Percentiles rank a stretch among this genome's conserved stretches.
Conservation (phyloP, 1,284 basidiomycete species). For the Phenoliferia sp. region DNA sequence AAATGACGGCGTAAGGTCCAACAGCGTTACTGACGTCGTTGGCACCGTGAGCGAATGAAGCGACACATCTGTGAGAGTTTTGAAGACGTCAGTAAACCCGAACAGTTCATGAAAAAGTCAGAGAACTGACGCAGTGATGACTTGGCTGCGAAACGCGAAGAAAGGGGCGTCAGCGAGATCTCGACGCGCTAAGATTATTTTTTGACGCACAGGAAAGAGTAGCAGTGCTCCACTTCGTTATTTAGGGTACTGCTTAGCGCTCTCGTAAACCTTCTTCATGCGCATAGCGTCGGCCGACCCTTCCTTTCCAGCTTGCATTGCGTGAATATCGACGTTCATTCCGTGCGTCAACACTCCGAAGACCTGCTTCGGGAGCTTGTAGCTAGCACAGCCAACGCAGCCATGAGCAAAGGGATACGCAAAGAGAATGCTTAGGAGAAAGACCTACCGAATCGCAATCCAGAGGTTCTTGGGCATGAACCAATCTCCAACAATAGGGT, state of each 20-base stretch:
- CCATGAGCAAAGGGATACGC: no score
- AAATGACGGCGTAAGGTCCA: constrained; percentile 46
- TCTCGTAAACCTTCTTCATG: constrained; percentile 34
- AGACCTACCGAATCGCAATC: constrained; percentile 39
- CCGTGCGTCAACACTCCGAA: constrained; percentile 37
- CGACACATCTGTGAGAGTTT: constrained; percentile 42
- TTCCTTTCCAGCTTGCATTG: constrained; percentile 40
- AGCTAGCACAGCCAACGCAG: constrained; percentile 17
- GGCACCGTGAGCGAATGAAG: constrained; percentile 48
- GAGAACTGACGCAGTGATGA: constrained; percentile 49
- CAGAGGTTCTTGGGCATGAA: constrained; percentile 45
- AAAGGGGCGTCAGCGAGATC: no score
- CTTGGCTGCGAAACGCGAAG: no score
- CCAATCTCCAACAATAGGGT: constrained; percentile 38
- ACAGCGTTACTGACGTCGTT: constrained; percentile 43
- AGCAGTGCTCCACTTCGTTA: constrained; percentile 50
- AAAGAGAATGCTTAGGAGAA: background rate
- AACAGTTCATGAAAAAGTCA: constrained; percentile 47
- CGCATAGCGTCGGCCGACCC: constrained; percentile 42
- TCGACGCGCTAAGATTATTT: no score
- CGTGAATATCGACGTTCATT: constrained; percentile 38
- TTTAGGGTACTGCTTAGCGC: constrained; percentile 45
- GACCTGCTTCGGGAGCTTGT: constrained; percentile 38
- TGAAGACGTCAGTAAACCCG: constrained; percentile 43
- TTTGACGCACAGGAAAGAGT: constrained; percentile 51